A percentile compares a stretch with the other conserved stretches of the same genome.
These are phyloP conservation scores for Chlorella sp. DNA, from an alignment of 139 green algal species.

Conservation along the genomic window DNA sequence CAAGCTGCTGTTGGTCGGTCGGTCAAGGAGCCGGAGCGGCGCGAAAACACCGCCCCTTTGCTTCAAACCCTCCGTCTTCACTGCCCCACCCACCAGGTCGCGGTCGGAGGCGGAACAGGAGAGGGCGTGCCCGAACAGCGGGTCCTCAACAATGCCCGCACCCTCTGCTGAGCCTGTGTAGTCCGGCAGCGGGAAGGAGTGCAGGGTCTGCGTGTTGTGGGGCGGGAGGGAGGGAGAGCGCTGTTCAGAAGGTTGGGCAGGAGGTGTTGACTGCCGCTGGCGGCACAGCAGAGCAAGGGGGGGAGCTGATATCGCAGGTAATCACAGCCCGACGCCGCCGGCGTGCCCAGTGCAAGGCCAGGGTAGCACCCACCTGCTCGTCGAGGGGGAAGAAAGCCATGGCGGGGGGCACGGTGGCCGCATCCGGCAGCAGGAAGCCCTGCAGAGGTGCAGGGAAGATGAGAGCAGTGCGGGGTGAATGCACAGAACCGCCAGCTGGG, in stretches of 20 bases:
- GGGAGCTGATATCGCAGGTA: too few species aligned
- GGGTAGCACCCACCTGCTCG: conserved; percentile 4
- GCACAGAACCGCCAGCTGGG: too few species aligned
- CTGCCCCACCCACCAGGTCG: conserved; percentile 30
- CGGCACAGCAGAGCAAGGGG: not conserved
- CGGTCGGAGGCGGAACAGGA: conserved; percentile 9
- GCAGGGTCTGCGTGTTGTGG: not conserved
- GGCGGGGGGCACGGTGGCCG: not conserved
- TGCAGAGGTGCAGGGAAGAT: too few species aligned
- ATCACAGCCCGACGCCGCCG: too few species aligned
- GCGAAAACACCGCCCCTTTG: too few species aligned
- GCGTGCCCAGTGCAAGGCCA: too few species aligned
- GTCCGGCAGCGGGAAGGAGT: conserved; percentile 45
- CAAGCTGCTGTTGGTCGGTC: too few species aligned
- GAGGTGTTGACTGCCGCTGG: too few species aligned
- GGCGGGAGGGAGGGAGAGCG: not conserved
- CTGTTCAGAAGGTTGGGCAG: too few species aligned
- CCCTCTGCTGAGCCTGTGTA: conserved; percentile 18
- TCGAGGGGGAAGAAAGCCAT: conserved; percentile 43
- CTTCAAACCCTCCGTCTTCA: too few species aligned
- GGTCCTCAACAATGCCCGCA: conserved; percentile 27
- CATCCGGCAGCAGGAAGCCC: conserved; percentile 12
- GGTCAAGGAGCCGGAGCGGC: too few species aligned
- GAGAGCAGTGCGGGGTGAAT: too few species aligned
- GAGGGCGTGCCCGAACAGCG: conserved; percentile 43